A percentile compares a stretch with the other conserved stretches of the same genome.
Conservation (phyloP, 2,329 filamentous ascomycete genomes). For the Periconia macrospinosa region DNA sequence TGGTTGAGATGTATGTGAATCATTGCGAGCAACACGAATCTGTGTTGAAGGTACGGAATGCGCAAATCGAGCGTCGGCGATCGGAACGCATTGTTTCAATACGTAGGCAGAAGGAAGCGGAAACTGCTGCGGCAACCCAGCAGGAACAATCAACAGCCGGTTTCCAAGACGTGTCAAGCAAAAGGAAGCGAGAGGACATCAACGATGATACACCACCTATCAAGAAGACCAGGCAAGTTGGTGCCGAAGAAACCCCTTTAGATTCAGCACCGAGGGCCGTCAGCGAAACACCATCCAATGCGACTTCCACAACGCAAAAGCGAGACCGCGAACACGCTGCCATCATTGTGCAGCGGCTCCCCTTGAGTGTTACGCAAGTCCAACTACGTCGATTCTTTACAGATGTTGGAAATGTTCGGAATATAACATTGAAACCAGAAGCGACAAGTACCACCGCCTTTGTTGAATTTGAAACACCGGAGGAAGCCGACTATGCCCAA, state of each 20-base stretch:
- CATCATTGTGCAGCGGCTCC: conserved; percentile 78
- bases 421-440: conserved; percentile 69
- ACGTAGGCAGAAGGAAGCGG: conserved; percentile 63
- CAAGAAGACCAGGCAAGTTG: conserved; percentile 67
- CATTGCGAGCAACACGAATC: conserved; percentile 92
- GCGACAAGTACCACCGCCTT: conserved; percentile 67
- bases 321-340: conserved; percentile 91
- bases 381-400: conserved; percentile 87
- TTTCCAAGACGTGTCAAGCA: conserved; percentile 55
- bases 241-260: conserved; percentile 22
- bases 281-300: conserved; percentile 41
- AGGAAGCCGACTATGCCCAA: conserved; percentile 80
- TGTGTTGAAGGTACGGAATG: conserved; percentile 71
- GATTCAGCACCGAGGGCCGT: conserved; percentile 14
- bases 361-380: conserved; percentile 67
- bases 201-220: conserved; percentile 55
- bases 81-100: conserved; percentile 52
- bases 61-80: conserved; percentile 73
- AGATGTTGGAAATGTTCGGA: conserved; percentile 83
- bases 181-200: conserved; percentile 69
- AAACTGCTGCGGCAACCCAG: conserved; percentile 35
- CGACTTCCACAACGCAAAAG: conserved; percentile 53
- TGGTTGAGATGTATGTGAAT: conserved; percentile 72
- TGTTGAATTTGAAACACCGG: conserved; percentile 79
- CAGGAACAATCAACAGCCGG: conserved; percentile 19